A percentile compares a stretch with the other conserved stretches of the same genome.
Evolutionary conservation across 2,329 filamentous ascomycete species (phyloP).

Genomic region (Albifimbria verrucaria): DNA sequence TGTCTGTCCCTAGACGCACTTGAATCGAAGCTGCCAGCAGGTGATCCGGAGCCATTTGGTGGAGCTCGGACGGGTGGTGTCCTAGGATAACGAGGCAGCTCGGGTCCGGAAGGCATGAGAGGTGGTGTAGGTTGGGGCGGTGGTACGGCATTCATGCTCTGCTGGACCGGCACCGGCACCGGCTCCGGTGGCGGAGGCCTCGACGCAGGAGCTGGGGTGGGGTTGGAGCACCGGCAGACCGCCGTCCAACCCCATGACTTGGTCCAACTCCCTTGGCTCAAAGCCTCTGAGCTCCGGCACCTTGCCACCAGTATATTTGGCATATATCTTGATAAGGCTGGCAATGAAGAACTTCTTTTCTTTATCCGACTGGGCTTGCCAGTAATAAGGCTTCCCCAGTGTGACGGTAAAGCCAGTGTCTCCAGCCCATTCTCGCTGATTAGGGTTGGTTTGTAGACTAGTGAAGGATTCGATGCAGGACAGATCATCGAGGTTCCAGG

Average conservation of each 20-base stretch:
- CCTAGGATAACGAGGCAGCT: constrained; percentile 24
- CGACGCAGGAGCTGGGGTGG: constrained; percentile 22
- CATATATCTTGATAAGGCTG: constrained; percentile 92
- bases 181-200: constrained; percentile 25
- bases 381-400: constrained; percentile 93
- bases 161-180: constrained; percentile 13
- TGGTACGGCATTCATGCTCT: neutral
- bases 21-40: constrained; percentile 51
- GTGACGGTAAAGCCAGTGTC: constrained; percentile 83
- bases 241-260: constrained; percentile 61
- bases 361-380: constrained; percentile 88
- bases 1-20: constrained; percentile 33
- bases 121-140: no score
- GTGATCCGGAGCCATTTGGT: constrained; percentile 42
- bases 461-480: constrained; percentile 79
- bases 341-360: constrained; percentile 99
- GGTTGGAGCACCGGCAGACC: constrained; percentile 22
- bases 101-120: no score
- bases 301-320: constrained; percentile 90
- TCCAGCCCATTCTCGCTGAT: constrained; percentile 73
- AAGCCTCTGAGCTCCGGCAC: constrained; percentile 79
- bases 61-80: constrained; percentile 28
- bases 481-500: constrained; percentile 94
- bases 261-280: constrained; percentile 72
- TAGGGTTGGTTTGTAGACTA: constrained; percentile 52